Conservation (phyloP, 2,329 filamentous ascomycete species). For the Colletotrichum lini region DNA sequence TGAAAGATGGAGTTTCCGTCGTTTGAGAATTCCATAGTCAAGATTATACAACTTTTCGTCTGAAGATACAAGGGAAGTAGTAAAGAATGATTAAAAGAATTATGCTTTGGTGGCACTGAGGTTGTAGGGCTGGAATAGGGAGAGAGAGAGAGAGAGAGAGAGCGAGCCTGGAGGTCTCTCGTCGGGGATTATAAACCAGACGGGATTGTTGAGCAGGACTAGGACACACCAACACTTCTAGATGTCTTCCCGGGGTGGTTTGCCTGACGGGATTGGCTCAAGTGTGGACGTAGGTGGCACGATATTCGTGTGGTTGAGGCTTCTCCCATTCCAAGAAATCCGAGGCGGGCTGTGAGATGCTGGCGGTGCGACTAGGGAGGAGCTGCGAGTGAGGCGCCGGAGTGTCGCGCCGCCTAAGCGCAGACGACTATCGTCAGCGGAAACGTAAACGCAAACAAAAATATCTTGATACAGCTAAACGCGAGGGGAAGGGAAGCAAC, state of each 20-base stretch:
- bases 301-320: not conserved
- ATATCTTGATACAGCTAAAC: not conserved
- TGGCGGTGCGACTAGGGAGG: slow-evolving; percentile 3
- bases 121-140: slow-evolving; percentile 1
- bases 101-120: slow-evolving; percentile 7
- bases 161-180: not conserved
- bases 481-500: not conserved
- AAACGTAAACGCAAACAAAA: not conserved
- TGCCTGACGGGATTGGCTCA: not conserved
- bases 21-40: slow-evolving; percentile 41
- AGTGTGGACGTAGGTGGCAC: slow-evolving; percentile 16
- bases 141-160: not conserved
- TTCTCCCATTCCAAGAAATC: not conserved
- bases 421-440: slow-evolving; percentile 16
- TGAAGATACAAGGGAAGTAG: not conserved
- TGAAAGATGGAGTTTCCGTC: slow-evolving; percentile 39
- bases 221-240: not conserved
- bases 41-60: not conserved
- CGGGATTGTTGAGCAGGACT: not conserved
- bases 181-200: slow-evolving; percentile 18
- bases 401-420: slow-evolving; percentile 7
- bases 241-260: not conserved
- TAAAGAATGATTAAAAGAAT: slow-evolving; percentile 14
- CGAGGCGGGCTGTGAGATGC: slow-evolving; percentile 21
- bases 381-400: slow-evolving; percentile 7